Evolutionary conservation across 1,284 basidiomycete species (phyloP).

Genomic region (Puccinia sorghi): DNA sequence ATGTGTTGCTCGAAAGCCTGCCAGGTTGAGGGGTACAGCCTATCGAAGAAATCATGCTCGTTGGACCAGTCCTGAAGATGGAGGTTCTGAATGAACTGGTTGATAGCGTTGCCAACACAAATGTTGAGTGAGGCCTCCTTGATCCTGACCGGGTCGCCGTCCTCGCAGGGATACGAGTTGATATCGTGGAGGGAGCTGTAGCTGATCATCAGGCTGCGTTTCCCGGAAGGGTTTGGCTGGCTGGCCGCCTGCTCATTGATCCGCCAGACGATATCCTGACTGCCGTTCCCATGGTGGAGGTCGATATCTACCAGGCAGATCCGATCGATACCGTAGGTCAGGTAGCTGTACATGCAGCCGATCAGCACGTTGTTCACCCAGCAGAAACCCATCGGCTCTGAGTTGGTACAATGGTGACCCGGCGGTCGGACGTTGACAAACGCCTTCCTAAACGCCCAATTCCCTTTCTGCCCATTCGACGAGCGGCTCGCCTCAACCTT

Average conservation of each 20-base stretch:
- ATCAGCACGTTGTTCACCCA: conserved; percentile 59
- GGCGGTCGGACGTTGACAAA: conserved; percentile 58
- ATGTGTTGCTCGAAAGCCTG: conserved; percentile 10
- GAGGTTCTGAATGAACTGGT: conserved; percentile 59
- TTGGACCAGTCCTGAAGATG: conserved; percentile 46
- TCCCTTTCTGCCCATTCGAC: not conserved
- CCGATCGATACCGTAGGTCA: conserved; percentile 56
- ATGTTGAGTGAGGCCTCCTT: conserved; percentile 56
- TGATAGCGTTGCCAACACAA: conserved; percentile 53
- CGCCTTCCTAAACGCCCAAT: conserved; percentile 43
- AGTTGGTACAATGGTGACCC: conserved; percentile 57
- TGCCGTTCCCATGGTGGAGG: conserved; percentile 58
- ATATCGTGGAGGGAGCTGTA: conserved; percentile 58
- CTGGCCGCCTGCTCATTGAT: conserved; percentile 53
- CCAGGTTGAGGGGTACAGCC: conserved; percentile 27
- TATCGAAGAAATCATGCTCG: conserved; percentile 51
- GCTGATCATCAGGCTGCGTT: conserved; percentile 53
- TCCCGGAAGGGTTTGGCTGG: not conserved
- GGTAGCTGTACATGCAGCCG: conserved; percentile 56
- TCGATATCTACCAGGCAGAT: conserved; percentile 58
- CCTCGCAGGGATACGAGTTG: conserved; percentile 58
- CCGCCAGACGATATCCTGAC: conserved; percentile 58
- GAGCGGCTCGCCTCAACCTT: not conserved
- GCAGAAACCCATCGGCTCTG: conserved; percentile 58
- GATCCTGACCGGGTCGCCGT: conserved; percentile 56